Evolutionary conservation across 306 rosid species (phyloP).

Genomic region (Begonia fuchsioides): DNA sequence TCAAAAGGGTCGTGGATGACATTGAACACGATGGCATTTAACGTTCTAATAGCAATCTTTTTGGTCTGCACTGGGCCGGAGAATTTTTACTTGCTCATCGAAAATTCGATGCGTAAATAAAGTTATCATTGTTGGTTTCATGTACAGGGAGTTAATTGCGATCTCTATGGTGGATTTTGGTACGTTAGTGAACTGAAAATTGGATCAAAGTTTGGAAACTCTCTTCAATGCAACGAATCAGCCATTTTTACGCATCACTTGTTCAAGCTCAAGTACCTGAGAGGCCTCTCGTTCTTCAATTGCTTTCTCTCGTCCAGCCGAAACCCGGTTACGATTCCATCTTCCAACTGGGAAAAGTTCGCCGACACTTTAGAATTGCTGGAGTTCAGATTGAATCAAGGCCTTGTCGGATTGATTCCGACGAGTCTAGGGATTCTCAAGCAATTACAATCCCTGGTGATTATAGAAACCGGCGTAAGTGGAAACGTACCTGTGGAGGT

Average conservation of each 20-base stretch:
- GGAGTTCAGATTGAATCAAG: conserved; percentile 17
- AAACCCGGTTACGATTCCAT: conserved; percentile 26
- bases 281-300: conserved; percentile 19
- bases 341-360: conserved; percentile 27
- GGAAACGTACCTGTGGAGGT: conserved; percentile 26
- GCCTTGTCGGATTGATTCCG: too few relatives aligned
- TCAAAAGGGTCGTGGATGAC: too few relatives aligned
- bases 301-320: conserved; percentile 21
- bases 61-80: too few relatives aligned
- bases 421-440: conserved; percentile 22
- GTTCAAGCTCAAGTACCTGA: conserved; percentile 36
- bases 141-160: conserved; percentile 37
- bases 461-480: conserved; percentile 25
- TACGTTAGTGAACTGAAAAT: conserved; percentile 23
- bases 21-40: too few relatives aligned
- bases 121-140: too few relatives aligned
- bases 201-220: conserved; percentile 36
- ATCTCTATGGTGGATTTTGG: conserved; percentile 34
- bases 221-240: conserved; percentile 15
- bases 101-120: too few relatives aligned
- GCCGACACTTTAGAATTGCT: conserved; percentile 28
- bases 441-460: conserved; percentile 27
- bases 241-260: conserved; percentile 22
- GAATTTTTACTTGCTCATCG: too few relatives aligned
- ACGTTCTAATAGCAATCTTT: too few relatives aligned